A percentile compares a stretch with the other conserved stretches of the same genome.
These are phyloP conservation scores for Ceratocystis papillata DNA, from an alignment of 2,329 filamentous ascomycete genomes.

Conservation along the genomic window DNA sequence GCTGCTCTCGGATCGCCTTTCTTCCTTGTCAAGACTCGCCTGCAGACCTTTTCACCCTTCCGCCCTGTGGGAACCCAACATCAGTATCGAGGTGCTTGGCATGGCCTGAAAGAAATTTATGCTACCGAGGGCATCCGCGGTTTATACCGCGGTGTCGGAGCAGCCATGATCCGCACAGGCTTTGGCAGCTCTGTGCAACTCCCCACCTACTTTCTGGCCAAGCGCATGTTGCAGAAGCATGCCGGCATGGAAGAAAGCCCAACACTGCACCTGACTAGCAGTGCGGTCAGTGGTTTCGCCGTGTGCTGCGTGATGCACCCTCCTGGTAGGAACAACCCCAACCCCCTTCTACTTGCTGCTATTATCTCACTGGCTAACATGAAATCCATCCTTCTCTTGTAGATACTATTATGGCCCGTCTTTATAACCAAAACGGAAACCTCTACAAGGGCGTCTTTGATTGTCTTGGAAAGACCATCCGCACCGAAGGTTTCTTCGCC, in stretches of 20 bases:
- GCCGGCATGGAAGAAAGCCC: slow-evolving; percentile 84
- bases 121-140: slow-evolving; percentile 63
- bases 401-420: slow-evolving; percentile 95
- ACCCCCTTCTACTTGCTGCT: background rate
- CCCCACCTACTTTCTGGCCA: slow-evolving; percentile 96
- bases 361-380: background rate
- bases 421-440: slow-evolving; percentile 98
- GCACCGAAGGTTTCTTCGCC: slow-evolving; percentile 79
- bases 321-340: slow-evolving; percentile 49
- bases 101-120: slow-evolving; percentile 76
- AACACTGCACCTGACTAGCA: slow-evolving; percentile 77
- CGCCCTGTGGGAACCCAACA: slow-evolving; percentile 96
- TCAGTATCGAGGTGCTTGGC: slow-evolving; percentile 71
- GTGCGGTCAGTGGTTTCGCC: slow-evolving; percentile 82
- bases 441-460: slow-evolving; percentile 91
- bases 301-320: slow-evolving; percentile 98
- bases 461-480: slow-evolving; percentile 80
- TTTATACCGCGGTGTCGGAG: slow-evolving; percentile 79
- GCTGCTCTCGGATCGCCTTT: slow-evolving; percentile 91
- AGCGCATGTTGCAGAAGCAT: slow-evolving; percentile 70
- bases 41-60: slow-evolving; percentile 89
- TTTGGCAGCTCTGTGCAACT: slow-evolving; percentile 94
- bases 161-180: slow-evolving; percentile 90
- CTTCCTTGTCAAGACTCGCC: slow-evolving; percentile 91
- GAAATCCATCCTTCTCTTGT: slow-evolving; percentile 5